Base-by-base conservation (phyloP, 495 filamentous ascomycete species). In the Thermothielavioides terrestris region DNA sequence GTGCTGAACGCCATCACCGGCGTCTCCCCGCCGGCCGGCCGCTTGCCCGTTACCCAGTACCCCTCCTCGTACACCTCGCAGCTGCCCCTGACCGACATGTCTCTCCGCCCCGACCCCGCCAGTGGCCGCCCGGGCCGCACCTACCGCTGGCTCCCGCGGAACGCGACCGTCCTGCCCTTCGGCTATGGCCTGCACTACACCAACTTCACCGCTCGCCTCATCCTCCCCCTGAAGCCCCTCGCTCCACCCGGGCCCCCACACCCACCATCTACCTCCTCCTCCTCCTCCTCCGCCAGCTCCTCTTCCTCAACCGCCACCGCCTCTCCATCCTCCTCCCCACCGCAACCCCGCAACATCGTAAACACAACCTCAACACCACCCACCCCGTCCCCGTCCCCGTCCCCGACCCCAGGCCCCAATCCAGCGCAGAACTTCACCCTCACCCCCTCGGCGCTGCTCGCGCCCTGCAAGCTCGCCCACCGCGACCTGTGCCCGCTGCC, bases 41-140 rank as follows among this genome's bases (percentile, higher is more conserved):
- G 81, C 18, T 65, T 85, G 1, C 80, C 81, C 2, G 81, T 81
- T 23, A 83, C 78, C 11, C 62, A 68, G 49, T 76, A 76, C 40
- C 70, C 71, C 0, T 47, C 51, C 0, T 53, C 59, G 43, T 76
- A 74, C 51, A 62, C 63, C n/a, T 46, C 55, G 26, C 59, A 62
- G n/a, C 58, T 69, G 15, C 18, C 59, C 53, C 9, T 72, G 57
- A 68, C 68, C 3, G 55, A 70, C 14, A 75, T 76, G 71, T 59
- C 63, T 15, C 56, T 76, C 25, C 65, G 68, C 0, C 68, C 72
- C 12, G 44, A 54, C 10, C 27, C 18, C 0, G 53, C 18, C 2
- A 46, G 58, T 20, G 31, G 30, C 6, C 31, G 25, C 23, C 72
- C 71, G 2, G 73, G 70, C 31, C 40, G 72, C 9, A 75, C 72